phyloP scores from a whole-genome alignment of 495 filamentous ascomycete genomes.

The Venustampulla echinocandica region DNA sequence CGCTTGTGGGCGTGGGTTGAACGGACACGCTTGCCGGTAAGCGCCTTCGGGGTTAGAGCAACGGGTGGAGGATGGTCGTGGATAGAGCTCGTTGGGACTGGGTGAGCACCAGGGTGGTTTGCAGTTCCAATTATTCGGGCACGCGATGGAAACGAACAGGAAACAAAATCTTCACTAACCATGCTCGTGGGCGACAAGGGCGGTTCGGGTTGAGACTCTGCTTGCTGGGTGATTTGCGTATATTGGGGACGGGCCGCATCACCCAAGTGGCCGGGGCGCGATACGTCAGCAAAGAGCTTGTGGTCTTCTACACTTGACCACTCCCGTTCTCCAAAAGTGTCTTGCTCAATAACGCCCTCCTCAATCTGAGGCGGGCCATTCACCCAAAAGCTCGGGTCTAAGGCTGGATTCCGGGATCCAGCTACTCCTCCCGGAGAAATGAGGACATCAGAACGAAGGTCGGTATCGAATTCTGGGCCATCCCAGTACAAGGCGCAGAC shows the following conservation, averaged over 20 bases:
- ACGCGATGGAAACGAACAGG: constrained; percentile 75
- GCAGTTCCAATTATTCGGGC: constrained; percentile 36
- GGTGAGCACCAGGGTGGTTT: constrained; percentile 41
- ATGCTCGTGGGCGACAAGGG: constrained; percentile 42
- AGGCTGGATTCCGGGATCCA: constrained; percentile 43
- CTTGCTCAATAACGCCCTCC: constrained; percentile 30
- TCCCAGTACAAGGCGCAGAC: constrained; percentile 89
- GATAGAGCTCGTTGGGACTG: constrained; percentile 45
- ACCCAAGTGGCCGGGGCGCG: constrained; percentile 34
- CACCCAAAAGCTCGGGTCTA: constrained; percentile 41
- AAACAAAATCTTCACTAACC: constrained; percentile 55
- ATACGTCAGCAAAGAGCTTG: constrained; percentile 40
- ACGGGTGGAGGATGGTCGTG: constrained; percentile 29
- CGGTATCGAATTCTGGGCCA: constrained; percentile 46
- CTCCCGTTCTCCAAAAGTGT: constrained; percentile 28
- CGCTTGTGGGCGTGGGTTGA: constrained; percentile 36
- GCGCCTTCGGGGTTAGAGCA: constrained; percentile 42
- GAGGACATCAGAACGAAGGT: constrained; percentile 53
- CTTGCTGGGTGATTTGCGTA: not conserved
- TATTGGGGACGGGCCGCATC: constrained; percentile 1
- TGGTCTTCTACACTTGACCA: constrained; percentile 22
- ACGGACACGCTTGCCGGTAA: constrained; percentile 44
- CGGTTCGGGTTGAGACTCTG: constrained; percentile 4
- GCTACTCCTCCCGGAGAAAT: constrained; percentile 68
- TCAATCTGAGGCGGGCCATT: constrained; percentile 34